Base-by-base conservation (phyloP, 1,284 basidiomycete genomes). In the Peniophora sp. region DNA sequence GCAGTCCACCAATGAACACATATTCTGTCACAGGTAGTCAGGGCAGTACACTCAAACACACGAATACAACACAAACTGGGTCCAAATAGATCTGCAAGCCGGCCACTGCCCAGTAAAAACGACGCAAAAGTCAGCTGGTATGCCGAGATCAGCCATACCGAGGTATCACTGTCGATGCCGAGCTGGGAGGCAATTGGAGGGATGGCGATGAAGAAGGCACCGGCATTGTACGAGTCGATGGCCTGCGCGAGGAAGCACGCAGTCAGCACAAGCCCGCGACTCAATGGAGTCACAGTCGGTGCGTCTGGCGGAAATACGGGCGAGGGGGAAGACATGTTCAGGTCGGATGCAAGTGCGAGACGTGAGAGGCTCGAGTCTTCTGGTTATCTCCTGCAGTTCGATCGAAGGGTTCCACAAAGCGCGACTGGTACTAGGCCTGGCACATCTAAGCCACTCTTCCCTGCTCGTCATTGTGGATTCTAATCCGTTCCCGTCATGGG, bases 51-150 rank as follows among this genome's bases (percentile, higher is more conserved):
- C 10, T 10, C 10, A 10, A 10, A 36, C n/a, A 10, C 10, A 36
- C 34, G n/a, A n/a, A 36, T 10, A 10, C 10, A 10, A 10, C n/a
- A n/a, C 58, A 27, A 48, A 63, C 61, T 63, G 27, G 62, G 55
- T 32, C 53, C 61, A 50, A 60, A 63, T 11, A 62, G 17, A 51
- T 63, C 62, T 44, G 56, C 60, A 16, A 62, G 19, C 14, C 61
- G 47, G 8, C 62, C 62, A 39, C 61, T 62, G 3, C 68, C 60
- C 41, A 73, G 61, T 17, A 74, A 60, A 49, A 73, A 69, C 1
- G 71, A 61, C 10, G 72, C 70, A 52, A 73, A 73, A 3, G 71
- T 73, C 39, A 73, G 59, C 49, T 72, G 69, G 50, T 64, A 72
- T n/a, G 64, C 71, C 52, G 67, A 67, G 36, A 71, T 55, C 17